These are phyloP conservation scores for Coemansia sp. DNA, from an alignment of 192 early-diverging fungal genomes.

Conservation along the genomic window DNA sequence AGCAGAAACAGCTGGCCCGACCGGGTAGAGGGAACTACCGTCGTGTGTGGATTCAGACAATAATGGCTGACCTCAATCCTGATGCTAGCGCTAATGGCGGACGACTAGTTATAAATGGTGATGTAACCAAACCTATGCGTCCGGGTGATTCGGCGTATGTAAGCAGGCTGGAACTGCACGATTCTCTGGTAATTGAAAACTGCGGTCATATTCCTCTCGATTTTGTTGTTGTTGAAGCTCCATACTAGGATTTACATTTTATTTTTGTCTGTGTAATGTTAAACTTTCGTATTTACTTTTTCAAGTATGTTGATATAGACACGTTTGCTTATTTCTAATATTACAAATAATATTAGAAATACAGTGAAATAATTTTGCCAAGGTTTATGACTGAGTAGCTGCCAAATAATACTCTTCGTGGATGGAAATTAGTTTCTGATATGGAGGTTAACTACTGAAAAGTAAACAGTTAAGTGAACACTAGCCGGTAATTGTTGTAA, in stretches of 20 bases:
- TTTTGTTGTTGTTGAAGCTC: constrained; percentile 44
- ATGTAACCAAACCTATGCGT: constrained; percentile 29
- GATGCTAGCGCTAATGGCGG: constrained; percentile 29
- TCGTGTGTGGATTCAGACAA: constrained; percentile 44
- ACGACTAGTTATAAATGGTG: constrained; percentile 39
- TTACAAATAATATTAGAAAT: neutral
- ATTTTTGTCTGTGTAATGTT: neutral
- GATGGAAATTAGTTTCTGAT: no score
- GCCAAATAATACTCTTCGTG: neutral
- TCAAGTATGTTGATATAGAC: neutral
- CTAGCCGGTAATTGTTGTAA: no score
- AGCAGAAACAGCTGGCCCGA: constrained; percentile 10
- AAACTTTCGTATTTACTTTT: neutral
- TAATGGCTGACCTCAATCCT: constrained; percentile 25
- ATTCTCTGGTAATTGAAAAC: constrained; percentile 30
- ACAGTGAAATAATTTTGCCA: neutral
- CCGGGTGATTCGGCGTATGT: constrained; percentile 49
- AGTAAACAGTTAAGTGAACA: no score
- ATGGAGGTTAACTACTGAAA: no score
- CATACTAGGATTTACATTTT: constrained; percentile 19
- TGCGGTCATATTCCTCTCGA: constrained; percentile 42
- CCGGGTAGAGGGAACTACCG: constrained; percentile 19
- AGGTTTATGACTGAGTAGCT: neutral
- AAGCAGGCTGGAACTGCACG: constrained; percentile 24
- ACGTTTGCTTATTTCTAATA: neutral